Evolutionary conservation across 1,284 basidiomycete genomes (phyloP), one percentile per base, ranked within the genome.

Genomic region (Trametes versicolor): DNA sequence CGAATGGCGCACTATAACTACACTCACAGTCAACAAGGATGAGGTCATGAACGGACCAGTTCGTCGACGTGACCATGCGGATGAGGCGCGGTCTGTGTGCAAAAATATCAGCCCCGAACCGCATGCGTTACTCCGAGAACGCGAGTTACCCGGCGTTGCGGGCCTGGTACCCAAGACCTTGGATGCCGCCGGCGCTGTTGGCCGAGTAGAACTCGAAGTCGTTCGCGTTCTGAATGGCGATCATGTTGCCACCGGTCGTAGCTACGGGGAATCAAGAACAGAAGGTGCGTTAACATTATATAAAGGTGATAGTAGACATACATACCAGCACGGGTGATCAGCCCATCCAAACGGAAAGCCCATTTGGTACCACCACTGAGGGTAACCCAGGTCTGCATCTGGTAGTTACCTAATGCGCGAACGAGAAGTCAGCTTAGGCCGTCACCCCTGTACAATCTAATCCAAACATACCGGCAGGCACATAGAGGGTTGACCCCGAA

Each of bases 191-290:
- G 0, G 75, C 73, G 50, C 76, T 76, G 62, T 74, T 80, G 53
- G 74, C 74, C 27, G 77, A 78, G 65, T 74, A 80, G 62, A 80
- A 72, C 65, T 80, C 78, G 59, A 80, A 78, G 69, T 80, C 77
- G 53, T 75, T 70, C 27, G 78, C 77, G 53, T 77, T 77, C 55
- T 75, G 53, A n/a, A 78, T 71, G 21, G 70, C 71, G 36, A 78
- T 74, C 77, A 78, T 78, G 61, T 78, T 74, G 6, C 76, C 77
- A n/a, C 67, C n/a, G n/a, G n/a, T n/a, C n/a, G n/a, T n/a, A n/a
- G n/a, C n/a, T n/a, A n/a, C n/a, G n/a, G n/a, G n/a, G n/a, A n/a
- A n/a, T n/a, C n/a, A n/a, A n/a, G n/a, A n/a, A n/a, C 65, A 10
- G 75, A 74, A 1, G 19, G 19, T n/a, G n/a, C 15, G 58, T 68